Base-by-base conservation (phyloP, 768 basidiomycete species). In the Sistotremastrum niveocremeum region DNA sequence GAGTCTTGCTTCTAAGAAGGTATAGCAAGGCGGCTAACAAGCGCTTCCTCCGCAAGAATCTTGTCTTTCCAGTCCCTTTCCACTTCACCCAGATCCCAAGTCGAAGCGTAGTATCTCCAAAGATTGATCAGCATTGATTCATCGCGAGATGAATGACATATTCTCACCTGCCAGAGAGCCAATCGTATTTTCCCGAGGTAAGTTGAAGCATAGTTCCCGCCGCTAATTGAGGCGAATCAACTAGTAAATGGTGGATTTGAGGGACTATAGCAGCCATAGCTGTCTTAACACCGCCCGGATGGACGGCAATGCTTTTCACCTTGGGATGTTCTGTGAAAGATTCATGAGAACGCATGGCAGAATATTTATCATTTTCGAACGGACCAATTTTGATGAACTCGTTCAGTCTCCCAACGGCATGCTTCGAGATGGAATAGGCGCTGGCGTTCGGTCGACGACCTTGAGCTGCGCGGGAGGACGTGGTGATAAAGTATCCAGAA, bases 111-210 rank as follows among this genome's bases (percentile, higher is more conserved):
- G 3, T 46, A 46, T n/a, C n/a, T n/a, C n/a, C n/a, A n/a, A n/a
- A n/a, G n/a, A n/a, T n/a, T n/a, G n/a, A n/a, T n/a, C n/a, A n/a
- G n/a, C n/a, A n/a, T n/a, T n/a, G n/a, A 9, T 37, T 34, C 5
- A 34, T 38, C 11, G 35, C 32, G 2, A 46, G 37, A 12, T 39
- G 39, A 31, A 37, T 31, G 7, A 38, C 37, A 12, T 30, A 28
- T 20, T 30, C 4, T 39, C 31, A 56, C 54, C 49, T 51, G 37
- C 57, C 55, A n/a, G 42, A 52, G 30, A 56, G 40, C 51, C 48
- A 57, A 36, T 53, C 55, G 29, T 48, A 41, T 40, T 40, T 51
- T 7, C 56, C 56, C 40, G 54, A 52, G 1, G 56, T 54, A 33
- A 56, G 35, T 28, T 47, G 51, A 30, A 57, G 32, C 32, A 45